Evolutionary conservation across 2,329 filamentous ascomycete species (phyloP).

Genomic region (Talaromyces sp.): DNA sequence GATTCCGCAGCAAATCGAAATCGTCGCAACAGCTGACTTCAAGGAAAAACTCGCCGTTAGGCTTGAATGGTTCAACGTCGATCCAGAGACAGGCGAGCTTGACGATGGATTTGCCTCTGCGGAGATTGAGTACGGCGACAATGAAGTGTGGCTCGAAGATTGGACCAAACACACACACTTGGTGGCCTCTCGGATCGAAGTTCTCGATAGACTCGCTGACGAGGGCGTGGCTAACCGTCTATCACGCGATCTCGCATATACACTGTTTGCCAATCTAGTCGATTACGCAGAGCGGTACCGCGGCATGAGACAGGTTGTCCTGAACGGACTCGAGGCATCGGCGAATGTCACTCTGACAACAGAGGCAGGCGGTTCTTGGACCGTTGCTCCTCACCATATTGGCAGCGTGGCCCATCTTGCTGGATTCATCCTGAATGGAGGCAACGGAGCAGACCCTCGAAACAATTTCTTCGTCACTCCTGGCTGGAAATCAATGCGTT

Average conservation of each 20-base stretch:
- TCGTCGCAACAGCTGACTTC: constrained; percentile 51
- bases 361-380: background rate
- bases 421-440: constrained; percentile 35
- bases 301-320: constrained; percentile 30
- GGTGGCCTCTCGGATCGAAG: constrained; percentile 12
- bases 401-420: constrained; percentile 30
- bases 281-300: constrained; percentile 27
- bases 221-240: constrained; percentile 9
- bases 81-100: background rate
- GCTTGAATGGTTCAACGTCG: constrained; percentile 24
- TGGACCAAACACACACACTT: constrained; percentile 15
- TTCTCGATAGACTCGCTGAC: constrained; percentile 12
- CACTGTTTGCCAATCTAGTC: constrained; percentile 27
- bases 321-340: constrained; percentile 26
- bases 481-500: constrained; percentile 27
- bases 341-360: constrained; percentile 1
- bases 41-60: constrained; percentile 18
- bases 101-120: constrained; percentile 6
- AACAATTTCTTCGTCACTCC: constrained; percentile 29
- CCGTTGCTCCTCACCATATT: constrained; percentile 26
- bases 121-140: constrained; percentile 15
- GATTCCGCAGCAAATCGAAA: constrained; percentile 45
- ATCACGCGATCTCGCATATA: constrained; percentile 18
- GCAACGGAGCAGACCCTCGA: constrained; percentile 22
- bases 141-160: constrained; percentile 16